Base-by-base conservation (phyloP, 371 early-diverging fungal genomes). In the Sporodiniella umbellata region DNA sequence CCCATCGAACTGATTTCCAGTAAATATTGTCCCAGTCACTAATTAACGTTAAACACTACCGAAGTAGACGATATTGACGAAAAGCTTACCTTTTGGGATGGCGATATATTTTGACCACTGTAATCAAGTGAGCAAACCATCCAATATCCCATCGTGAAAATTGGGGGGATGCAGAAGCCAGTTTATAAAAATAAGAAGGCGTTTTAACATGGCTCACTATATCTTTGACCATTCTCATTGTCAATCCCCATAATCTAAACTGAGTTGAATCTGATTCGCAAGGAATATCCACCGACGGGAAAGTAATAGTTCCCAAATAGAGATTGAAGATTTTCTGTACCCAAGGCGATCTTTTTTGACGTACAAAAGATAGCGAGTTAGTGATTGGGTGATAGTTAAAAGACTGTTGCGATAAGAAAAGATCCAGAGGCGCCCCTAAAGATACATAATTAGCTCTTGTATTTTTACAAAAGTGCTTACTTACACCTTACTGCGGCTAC, bases 401-500 rank as follows among this genome's bases (percentile, higher is more conserved):
- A 51, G 66, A 22, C 31, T 72, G 38, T 8, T 18, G 37, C 26
- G 76, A 43, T 24, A 74, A 58, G 60, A 81, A 81, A 45, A 76
- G 68, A 0, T 67, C 62, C 1, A 85, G 43, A 8, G 83, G 81
- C 1, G 69, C 57, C 75, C 75, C 75, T 75, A 50, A 3, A 42
- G 22, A 26, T 21, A 40, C 33, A 8, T 28, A 18, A 23, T 8
- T 21, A 17, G 30, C 8, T 17, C 2, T n/a, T 14, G 17, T 30
- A 37, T 37, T 4, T n/a, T 15, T 14, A 37, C 24, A n/a, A 3
- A 30, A 10, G 22, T n/a, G n/a, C n/a, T n/a, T n/a, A 23, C 49
- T 78, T 76, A 84, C 87, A 87, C 58, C 83, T 74, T 12, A 79
- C 75, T 8, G 80, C 70, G 12, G 83, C 83, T 22, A 87, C 84